phyloP scores from a whole-genome alignment of 208 protist species.

The Eutreptiella sp. region DNA sequence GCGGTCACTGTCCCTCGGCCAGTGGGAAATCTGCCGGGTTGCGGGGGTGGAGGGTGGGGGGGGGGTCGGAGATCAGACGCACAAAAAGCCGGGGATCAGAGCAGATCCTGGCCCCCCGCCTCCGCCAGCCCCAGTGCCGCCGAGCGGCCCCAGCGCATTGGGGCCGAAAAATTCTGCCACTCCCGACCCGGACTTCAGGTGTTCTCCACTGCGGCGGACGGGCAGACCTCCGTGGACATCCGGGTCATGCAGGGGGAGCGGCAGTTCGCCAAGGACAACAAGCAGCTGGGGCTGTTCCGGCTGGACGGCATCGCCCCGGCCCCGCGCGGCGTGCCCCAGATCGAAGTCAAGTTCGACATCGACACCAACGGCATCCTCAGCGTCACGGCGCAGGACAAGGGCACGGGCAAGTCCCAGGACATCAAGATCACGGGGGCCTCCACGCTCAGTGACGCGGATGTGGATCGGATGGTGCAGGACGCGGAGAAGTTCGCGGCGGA shows the following conservation, averaged over 20 bases:
- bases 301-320: conserved; percentile 28
- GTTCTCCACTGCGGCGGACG: conserved; percentile 83
- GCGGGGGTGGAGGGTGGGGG: too few species aligned
- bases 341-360: conserved; percentile 50
- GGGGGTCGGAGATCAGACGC: too few species aligned
- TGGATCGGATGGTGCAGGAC: conserved; percentile 83
- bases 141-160: too few species aligned
- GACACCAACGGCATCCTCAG: conserved; percentile 40
- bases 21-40: too few species aligned
- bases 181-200: too few species aligned
- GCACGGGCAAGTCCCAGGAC: conserved; percentile 28
- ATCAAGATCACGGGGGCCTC: conserved; percentile 71
- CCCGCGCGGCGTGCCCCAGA: conserved; percentile 73
- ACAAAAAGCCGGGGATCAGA: too few species aligned
- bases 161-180: too few species aligned
- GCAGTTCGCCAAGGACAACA: conserved; percentile 83
- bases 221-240: conserved; percentile 88
- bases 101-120: too few species aligned
- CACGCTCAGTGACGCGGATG: conserved; percentile 77
- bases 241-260: conserved; percentile 93
- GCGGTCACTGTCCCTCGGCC: too few species aligned
- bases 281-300: conserved; percentile 66
- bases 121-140: too few species aligned
- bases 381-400: conserved; percentile 38
- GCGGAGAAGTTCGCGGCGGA: conserved; percentile 73